These are phyloP conservation scores for Orbilia oligospora DNA, from an alignment of 2,329 filamentous ascomycete genomes.

Conservation along the genomic window DNA sequence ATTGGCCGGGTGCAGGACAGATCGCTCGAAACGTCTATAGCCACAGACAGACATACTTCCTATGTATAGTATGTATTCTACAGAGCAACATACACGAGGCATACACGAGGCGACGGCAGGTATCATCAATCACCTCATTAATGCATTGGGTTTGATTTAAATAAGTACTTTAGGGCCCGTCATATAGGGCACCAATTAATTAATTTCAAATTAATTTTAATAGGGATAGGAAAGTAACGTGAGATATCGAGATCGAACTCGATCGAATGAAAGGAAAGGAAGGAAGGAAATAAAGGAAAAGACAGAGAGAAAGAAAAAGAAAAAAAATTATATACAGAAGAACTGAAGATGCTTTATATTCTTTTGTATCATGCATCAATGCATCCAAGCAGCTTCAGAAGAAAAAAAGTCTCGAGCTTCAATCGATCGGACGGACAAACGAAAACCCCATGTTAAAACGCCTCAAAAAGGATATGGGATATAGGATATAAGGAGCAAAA, in stretches of 20 bases:
- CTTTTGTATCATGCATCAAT: slow-evolving; percentile 13
- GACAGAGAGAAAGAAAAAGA: neutral
- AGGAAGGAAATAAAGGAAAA: neutral
- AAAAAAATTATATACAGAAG: slow-evolving; percentile 5
- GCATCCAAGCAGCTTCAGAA: neutral
- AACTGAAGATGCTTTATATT: neutral
- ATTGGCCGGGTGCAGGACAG: neutral
- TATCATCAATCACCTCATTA: no score
- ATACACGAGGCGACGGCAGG: neutral
- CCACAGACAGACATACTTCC: no score
- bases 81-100: neutral
- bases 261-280: neutral
- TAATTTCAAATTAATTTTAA: slow-evolving; percentile 13
- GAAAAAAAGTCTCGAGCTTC: neutral
- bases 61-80: no score
- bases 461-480: slow-evolving; percentile 25
- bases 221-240: neutral
- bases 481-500: slow-evolving; percentile 39
- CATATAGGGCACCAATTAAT: slow-evolving; percentile 6
- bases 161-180: neutral
- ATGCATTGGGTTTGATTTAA: no score
- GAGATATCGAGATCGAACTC: no score
- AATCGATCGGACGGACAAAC: neutral
- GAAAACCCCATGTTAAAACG: slow-evolving; percentile 13
- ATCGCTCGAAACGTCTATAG: neutral